Conservation (phyloP, 2,329 filamentous ascomycete species). For the Fusarium chlamydosporum region DNA sequence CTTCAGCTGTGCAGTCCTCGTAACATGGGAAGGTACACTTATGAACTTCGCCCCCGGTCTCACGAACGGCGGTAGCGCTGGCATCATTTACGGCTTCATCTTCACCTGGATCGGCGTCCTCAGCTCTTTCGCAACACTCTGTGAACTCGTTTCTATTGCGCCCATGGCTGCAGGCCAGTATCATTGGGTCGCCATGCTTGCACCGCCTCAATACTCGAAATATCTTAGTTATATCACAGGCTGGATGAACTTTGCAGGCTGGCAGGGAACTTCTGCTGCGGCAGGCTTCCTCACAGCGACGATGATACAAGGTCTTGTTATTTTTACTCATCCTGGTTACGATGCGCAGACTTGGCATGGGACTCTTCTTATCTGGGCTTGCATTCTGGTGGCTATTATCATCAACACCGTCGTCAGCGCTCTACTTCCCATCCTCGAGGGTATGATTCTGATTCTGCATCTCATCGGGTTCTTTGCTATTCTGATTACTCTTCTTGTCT, state of each 20-base stretch:
- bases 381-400: conserved; percentile 59
- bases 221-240: conserved; percentile 53
- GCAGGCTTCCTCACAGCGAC: conserved; percentile 46
- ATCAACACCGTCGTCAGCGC: conserved; percentile 55
- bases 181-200: conserved; percentile 48
- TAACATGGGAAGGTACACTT: conserved; percentile 50
- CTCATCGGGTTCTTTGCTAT: conserved; percentile 63
- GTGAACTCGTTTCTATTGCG: conserved; percentile 46
- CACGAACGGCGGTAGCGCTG: conserved; percentile 50
- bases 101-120: conserved; percentile 64
- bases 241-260: conserved; percentile 49
- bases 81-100: conserved; percentile 66
- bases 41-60: conserved; percentile 49
- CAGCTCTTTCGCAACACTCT: conserved; percentile 45
- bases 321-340: conserved; percentile 40
- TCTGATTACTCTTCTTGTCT: conserved; percentile 54
- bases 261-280: conserved; percentile 48
- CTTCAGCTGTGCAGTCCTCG: conserved; percentile 49
- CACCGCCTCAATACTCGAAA: conserved; percentile 42
- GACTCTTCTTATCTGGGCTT: conserved; percentile 55
- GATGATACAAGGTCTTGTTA: conserved; percentile 49
- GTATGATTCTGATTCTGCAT: conserved; percentile 59
- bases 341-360: conserved; percentile 48
- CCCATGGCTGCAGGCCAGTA: conserved; percentile 47
- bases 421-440: conserved; percentile 57